Percentiles rank a stretch among this genome's conserved stretches.
These are phyloP conservation scores for Cucurbita argyrosperma DNA, from an alignment of 306 rosid genomes.

Conservation along the genomic window DNA sequence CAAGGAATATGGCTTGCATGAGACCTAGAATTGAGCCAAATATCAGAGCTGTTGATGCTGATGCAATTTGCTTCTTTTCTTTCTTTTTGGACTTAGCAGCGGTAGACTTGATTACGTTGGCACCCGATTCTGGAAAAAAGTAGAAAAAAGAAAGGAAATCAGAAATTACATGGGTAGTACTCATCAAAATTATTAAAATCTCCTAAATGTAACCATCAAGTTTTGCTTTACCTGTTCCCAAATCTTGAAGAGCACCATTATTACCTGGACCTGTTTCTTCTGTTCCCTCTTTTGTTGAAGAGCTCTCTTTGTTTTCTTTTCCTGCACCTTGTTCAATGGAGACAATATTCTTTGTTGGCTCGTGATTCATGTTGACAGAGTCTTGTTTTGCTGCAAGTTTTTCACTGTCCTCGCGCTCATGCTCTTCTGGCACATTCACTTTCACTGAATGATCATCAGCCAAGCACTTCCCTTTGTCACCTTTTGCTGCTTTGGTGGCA, in stretches of 20 bases:
- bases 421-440: constrained; percentile 12
- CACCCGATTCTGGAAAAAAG: constrained; percentile 20
- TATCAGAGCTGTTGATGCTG: constrained; percentile 90
- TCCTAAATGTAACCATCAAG: not conserved
- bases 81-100: constrained; percentile 20
- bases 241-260: constrained; percentile 17
- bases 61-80: constrained; percentile 50
- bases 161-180: not conserved
- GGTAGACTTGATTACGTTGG: constrained; percentile 10
- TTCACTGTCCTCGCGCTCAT: constrained; percentile 33
- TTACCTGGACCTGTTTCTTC: constrained; percentile 7
- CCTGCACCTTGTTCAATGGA: constrained; percentile 7
- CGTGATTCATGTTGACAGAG: not conserved
- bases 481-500: constrained; percentile 17
- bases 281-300: not conserved
- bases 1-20: constrained; percentile 56
- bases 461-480: constrained; percentile 11
- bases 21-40: constrained; percentile 74
- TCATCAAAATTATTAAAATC: not conserved
- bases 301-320: not conserved
- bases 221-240: not conserved
- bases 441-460: constrained; percentile 16
- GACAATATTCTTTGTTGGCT: constrained; percentile 1
- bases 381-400: constrained; percentile 23
- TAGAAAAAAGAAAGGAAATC: not conserved